Percentiles rank a stretch among this genome's conserved stretches.
These are phyloP conservation scores for Syzygium malaccense DNA, from an alignment of 441 rosid genomes.

Conservation along the genomic window DNA sequence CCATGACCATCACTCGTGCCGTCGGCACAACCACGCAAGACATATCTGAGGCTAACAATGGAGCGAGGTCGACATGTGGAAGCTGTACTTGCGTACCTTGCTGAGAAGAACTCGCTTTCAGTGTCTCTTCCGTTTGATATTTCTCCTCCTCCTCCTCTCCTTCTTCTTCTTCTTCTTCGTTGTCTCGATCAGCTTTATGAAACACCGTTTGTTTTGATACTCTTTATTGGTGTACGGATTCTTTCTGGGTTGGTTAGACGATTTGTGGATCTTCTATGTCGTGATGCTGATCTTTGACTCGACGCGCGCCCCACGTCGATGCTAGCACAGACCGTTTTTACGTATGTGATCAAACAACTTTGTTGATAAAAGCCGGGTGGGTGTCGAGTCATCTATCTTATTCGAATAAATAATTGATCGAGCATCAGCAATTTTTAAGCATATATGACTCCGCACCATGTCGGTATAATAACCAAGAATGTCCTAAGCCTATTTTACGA, in stretches of 20 bases:
- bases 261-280: not conserved
- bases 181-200: not conserved
- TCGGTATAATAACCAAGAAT: not conserved
- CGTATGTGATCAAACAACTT: not conserved
- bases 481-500: fast-evolving
- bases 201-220: not conserved
- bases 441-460: not conserved
- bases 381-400: not conserved
- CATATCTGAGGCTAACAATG: not conserved
- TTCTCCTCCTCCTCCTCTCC: not conserved
- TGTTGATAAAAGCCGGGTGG: not conserved
- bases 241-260: not conserved
- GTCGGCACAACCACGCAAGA: not conserved
- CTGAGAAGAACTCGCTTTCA: not conserved
- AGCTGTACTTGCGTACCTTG: not conserved
- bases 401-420: not conserved
- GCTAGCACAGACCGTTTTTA: not conserved
- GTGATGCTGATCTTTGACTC: not conserved
- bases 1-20: not conserved
- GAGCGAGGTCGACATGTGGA: not conserved
- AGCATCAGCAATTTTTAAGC: not conserved
- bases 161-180: not conserved
- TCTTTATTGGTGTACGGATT: not conserved
- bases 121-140: not conserved
- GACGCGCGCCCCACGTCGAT: not conserved